phyloP scores from a whole-genome alignment of 2,329 filamentous ascomycete genomes.

The Tolypocladium nubicola region DNA sequence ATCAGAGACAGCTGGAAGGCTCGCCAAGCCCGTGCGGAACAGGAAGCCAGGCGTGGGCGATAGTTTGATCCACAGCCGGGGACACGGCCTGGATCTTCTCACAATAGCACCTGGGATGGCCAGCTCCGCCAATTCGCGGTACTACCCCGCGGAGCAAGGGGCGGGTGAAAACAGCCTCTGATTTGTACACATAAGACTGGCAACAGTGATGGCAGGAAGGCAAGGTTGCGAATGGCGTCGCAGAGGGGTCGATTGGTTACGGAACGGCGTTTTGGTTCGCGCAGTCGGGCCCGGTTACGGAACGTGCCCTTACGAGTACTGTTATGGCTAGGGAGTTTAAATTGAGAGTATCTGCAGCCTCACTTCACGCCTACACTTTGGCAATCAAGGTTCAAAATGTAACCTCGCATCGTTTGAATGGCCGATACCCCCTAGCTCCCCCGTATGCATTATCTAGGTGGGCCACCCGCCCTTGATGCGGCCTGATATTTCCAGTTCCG shows the following conservation, averaged over 20 bases:
- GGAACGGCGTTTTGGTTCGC: not conserved
- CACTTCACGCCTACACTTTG: not conserved
- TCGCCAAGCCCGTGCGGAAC: slow-evolving; percentile 27
- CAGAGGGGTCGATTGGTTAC: not conserved
- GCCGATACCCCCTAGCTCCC: not conserved
- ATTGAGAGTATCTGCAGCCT: not conserved
- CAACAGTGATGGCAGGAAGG: not conserved
- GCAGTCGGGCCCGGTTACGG: not conserved
- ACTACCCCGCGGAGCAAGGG: not conserved
- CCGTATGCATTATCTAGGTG: not conserved
- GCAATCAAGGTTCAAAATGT: not conserved
- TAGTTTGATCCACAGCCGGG: not conserved
- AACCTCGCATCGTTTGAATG: not conserved
- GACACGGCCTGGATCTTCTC: not conserved
- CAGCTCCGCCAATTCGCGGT: not conserved
- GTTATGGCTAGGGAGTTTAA: not conserved
- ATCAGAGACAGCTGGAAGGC: slow-evolving; percentile 78
- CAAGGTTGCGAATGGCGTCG: not conserved
- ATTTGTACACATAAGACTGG: not conserved
- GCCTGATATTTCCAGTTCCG: not conserved
- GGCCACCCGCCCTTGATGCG: not conserved
- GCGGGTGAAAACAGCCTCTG: not conserved
- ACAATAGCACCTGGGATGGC: not conserved
- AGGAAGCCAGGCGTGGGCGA: slow-evolving; percentile 12
- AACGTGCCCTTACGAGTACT: not conserved